Evolutionary conservation across 139 green algal genomes (phyloP).

Genomic region (Coelastrella sp.): DNA sequence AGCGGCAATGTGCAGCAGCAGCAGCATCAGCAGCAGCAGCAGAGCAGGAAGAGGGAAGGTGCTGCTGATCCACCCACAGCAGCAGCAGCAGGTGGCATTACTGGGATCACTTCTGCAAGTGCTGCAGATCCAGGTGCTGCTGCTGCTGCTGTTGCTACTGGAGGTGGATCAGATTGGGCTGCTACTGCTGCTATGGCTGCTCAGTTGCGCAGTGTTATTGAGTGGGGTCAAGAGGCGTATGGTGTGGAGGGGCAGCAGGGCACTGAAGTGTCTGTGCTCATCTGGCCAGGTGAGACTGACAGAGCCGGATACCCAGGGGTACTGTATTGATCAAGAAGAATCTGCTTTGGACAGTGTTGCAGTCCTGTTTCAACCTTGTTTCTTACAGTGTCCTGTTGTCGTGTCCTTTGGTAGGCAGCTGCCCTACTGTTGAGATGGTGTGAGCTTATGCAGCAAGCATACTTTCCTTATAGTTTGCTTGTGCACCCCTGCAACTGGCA

Average conservation of each 20-base stretch:
- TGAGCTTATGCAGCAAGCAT: no score
- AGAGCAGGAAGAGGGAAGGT: not conserved
- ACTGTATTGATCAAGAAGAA: no score
- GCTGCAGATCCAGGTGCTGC: no score
- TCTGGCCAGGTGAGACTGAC: slow-evolving; percentile 62
- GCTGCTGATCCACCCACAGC: slow-evolving; percentile 29
- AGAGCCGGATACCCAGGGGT: no score
- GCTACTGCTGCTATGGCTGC: slow-evolving; percentile 39
- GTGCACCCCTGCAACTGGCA: no score
- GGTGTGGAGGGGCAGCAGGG: not conserved
- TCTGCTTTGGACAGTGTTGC: no score
- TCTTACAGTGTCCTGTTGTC: no score
- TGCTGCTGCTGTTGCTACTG: slow-evolving; percentile 8
- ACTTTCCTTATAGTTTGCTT: no score
- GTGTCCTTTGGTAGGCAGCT: no score
- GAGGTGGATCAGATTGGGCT: slow-evolving; percentile 20
- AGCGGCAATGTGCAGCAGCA: slow-evolving; percentile 35
- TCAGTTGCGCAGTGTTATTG: slow-evolving; percentile 81
- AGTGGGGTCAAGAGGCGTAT: slow-evolving; percentile 69
- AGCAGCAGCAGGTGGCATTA: slow-evolving; percentile 31
- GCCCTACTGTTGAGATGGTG: no score
- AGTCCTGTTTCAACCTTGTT: no score
- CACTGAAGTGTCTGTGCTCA: slow-evolving; percentile 54
- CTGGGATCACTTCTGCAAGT: no score
- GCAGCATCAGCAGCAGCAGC: not conserved